Conservation (phyloP, 1,284 basidiomycete species). For the Leccinum laetum region DNA sequence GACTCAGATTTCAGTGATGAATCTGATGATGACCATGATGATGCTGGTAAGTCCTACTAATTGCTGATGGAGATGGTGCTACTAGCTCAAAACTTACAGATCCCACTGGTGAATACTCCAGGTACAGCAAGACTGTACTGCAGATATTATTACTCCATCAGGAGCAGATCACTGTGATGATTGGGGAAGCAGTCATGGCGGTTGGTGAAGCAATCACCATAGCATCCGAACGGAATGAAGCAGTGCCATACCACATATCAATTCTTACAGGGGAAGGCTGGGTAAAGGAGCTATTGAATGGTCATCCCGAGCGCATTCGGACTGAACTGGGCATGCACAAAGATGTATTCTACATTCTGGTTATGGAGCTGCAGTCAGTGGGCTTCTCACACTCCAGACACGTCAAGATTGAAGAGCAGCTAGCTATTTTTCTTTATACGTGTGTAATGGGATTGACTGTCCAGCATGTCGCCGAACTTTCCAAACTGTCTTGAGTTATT, state of each 20-base stretch:
- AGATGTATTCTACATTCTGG: constrained; percentile 2
- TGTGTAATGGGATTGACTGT: constrained; percentile 11
- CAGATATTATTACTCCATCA: neutral
- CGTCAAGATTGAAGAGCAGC: constrained; percentile 14
- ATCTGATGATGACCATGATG: too few species aligned
- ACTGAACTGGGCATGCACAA: constrained; percentile 14
- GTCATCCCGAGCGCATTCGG: constrained; percentile 19
- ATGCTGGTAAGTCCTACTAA: too few species aligned
- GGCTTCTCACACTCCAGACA: constrained; percentile 1
- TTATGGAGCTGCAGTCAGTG: neutral
- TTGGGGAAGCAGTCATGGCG: neutral
- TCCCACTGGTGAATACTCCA: too few species aligned
- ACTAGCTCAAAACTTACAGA: too few species aligned
- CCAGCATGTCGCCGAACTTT: constrained; percentile 11
- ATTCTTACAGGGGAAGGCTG: constrained; percentile 17
- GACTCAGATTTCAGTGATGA: too few species aligned
- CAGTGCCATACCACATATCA: constrained; percentile 14
- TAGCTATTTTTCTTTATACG: constrained; percentile 21
- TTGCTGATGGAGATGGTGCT: too few species aligned
- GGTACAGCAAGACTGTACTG: too few species aligned
- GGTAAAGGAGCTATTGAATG: constrained; percentile 18
- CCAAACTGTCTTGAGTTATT: neutral
- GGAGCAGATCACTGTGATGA: neutral
- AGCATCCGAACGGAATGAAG: neutral
- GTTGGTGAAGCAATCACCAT: neutral